These are phyloP conservation scores for Boletus albobrunnescens DNA, from an alignment of 1,284 basidiomycete species.

Conservation along the genomic window DNA sequence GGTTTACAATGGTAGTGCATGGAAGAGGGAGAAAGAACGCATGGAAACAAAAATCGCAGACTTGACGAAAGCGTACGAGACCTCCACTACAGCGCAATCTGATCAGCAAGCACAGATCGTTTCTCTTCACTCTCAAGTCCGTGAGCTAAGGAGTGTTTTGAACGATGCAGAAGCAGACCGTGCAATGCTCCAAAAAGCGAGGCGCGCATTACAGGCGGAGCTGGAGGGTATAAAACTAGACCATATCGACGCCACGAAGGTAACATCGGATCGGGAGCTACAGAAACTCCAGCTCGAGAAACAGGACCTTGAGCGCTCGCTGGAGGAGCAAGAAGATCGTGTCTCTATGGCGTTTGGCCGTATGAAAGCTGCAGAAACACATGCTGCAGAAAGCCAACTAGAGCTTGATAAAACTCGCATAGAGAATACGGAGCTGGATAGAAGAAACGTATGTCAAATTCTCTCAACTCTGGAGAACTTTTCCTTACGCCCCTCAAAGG, in stretches of 20 bases:
- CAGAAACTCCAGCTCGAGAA: slow-evolving; percentile 75
- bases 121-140: slow-evolving; percentile 77
- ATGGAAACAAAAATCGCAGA: slow-evolving; percentile 79
- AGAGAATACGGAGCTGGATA: slow-evolving; percentile 76
- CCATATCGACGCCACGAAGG: slow-evolving; percentile 63
- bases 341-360: slow-evolving; percentile 68
- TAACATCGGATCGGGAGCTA: slow-evolving; percentile 70
- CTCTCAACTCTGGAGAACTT: neutral
- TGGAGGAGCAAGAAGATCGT: slow-evolving; percentile 76
- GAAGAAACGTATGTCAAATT: slow-evolving; percentile 59
- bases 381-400: slow-evolving; percentile 69
- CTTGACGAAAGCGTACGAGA: slow-evolving; percentile 73
- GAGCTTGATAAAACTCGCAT: slow-evolving; percentile 71
- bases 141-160: slow-evolving; percentile 73
- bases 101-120: slow-evolving; percentile 84
- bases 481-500: slow-evolving; percentile 41
- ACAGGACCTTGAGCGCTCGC: slow-evolving; percentile 72
- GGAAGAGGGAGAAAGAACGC: slow-evolving; percentile 84
- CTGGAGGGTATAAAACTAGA: slow-evolving; percentile 77
- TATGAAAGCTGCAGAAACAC: slow-evolving; percentile 76
- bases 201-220: slow-evolving; percentile 76
- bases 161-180: slow-evolving; percentile 84
- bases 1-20: slow-evolving; percentile 69
- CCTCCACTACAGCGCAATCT: slow-evolving; percentile 65
- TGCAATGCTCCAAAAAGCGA: slow-evolving; percentile 73